Base-by-base conservation (phyloP, 352 stramenopile species). In the Globisporangium ultimum region DNA sequence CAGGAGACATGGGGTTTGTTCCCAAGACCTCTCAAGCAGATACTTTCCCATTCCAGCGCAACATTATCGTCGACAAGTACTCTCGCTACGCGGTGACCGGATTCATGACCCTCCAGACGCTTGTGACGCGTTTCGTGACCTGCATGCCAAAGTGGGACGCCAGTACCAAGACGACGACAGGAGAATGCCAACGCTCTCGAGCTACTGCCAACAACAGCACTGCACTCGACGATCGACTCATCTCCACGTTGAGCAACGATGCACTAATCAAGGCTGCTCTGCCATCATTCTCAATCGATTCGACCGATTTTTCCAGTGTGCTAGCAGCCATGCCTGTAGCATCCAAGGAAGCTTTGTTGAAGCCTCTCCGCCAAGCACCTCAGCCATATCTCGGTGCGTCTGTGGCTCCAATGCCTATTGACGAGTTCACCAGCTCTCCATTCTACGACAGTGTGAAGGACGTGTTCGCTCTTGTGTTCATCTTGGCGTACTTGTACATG, bases 401-500 rank as follows among this genome's bases (percentile, higher is more conserved):
- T 0, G 70, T 89, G 0, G 64, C 68, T 1, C 77, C 82, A 5
- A 88, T 89, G 21, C 79, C 82, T 1, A 80, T 87, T 18, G n/a
- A n/a, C n/a, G n/a, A n/a, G n/a, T n/a, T n/a, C n/a, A n/a, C n/a
- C n/a, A n/a, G n/a, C n/a, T n/a, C 64, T 32, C 24, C 24, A 10
- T 96, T 97, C 52, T 96, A 91, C 61, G 72, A 84, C 45, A 58
- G 73, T 42, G 76, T 95, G 21, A 68, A 74, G 38, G 70, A 82
- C 42, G 72, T 94, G 11, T 95, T 96, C 46, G 69, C 83, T 1
- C 76, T 98, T 41, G 81, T 98, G n/a, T 97, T 97, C 64, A 85
- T 97, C 52, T 67, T 98, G 22, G 80, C 89, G 22, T 98, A 97
- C 55, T 53, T 98, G 60, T 97, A 96, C 70, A 88, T 77, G n/a